phyloP scores from a whole-genome alignment of 352 stramenopile species.

The Pythium biforme region DNA sequence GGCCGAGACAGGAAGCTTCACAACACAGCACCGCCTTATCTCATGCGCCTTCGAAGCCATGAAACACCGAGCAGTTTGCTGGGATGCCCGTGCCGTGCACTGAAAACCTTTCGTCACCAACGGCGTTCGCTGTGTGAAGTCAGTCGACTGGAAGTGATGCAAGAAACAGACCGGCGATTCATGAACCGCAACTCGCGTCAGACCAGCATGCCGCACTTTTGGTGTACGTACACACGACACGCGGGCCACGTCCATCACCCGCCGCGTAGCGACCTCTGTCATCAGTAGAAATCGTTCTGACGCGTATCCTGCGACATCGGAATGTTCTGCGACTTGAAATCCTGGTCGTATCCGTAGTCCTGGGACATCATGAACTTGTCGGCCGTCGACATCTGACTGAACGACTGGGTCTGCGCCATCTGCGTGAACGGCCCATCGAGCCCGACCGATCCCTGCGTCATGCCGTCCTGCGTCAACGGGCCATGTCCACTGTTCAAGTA shows the following conservation, averaged over 20 bases:
- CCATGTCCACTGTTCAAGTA: slow-evolving; percentile 39
- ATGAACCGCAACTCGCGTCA: not conserved
- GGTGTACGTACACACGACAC: not conserved
- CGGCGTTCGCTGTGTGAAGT: not conserved
- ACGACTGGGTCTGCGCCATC: slow-evolving; percentile 74
- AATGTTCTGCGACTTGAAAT: slow-evolving; percentile 85
- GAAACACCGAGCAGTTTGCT: not conserved
- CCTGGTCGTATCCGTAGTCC: slow-evolving; percentile 75
- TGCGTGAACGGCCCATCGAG: slow-evolving; percentile 82
- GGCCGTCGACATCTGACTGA: slow-evolving; percentile 73
- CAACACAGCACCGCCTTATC: not conserved
- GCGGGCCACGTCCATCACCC: not conserved
- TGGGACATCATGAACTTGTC: slow-evolving; percentile 87
- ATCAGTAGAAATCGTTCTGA: slow-evolving; percentile 73
- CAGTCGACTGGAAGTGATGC: not conserved
- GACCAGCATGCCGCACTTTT: not conserved
- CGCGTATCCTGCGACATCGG: slow-evolving; percentile 79
- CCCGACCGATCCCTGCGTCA: slow-evolving; percentile 59
- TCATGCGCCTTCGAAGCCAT: not conserved
- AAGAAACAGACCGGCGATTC: not conserved
- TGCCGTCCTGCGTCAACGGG: slow-evolving; percentile 72
- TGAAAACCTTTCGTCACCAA: not conserved
- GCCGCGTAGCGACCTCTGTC: no score
- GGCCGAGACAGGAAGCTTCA: not conserved
- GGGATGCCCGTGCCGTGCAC: no score